Evolutionary conservation across 2,329 filamentous ascomycete species (phyloP).

Genomic region (Didymella glomerata): DNA sequence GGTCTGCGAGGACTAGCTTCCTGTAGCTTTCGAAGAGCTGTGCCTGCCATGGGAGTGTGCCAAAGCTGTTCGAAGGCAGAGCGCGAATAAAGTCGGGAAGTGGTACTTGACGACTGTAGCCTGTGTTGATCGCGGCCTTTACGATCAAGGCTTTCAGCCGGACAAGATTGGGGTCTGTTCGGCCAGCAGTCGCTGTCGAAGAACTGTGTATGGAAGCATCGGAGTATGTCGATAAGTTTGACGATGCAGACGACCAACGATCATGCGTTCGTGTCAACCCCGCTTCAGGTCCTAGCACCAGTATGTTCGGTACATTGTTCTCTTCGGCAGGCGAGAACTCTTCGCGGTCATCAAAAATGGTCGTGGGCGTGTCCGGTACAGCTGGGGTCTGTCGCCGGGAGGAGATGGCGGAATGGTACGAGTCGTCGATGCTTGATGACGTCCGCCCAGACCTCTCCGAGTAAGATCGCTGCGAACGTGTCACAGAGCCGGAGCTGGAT

Average conservation of each 20-base stretch:
- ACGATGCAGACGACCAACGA: slow-evolving; percentile 79
- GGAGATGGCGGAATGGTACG: slow-evolving; percentile 56
- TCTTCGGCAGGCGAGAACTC: slow-evolving; percentile 77
- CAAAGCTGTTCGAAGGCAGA: slow-evolving; percentile 80
- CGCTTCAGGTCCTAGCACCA: slow-evolving; percentile 78
- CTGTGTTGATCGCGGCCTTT: slow-evolving; percentile 85
- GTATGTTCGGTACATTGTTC: slow-evolving; percentile 82
- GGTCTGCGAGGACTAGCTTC: slow-evolving; percentile 77
- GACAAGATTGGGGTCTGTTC: slow-evolving; percentile 79
- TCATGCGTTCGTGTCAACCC: slow-evolving; percentile 62
- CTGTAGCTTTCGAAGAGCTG: slow-evolving; percentile 81
- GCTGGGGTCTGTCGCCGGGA: slow-evolving; percentile 44
- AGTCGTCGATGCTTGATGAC: slow-evolving; percentile 56
- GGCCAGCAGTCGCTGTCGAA: slow-evolving; percentile 71
- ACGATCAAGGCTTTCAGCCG: slow-evolving; percentile 81
- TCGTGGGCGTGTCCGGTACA: slow-evolving; percentile 88
- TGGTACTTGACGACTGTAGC: slow-evolving; percentile 71
- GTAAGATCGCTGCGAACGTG: slow-evolving; percentile 43
- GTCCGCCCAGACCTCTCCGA: slow-evolving; percentile 48
- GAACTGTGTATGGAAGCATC: slow-evolving; percentile 71
- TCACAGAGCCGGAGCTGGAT: slow-evolving; percentile 48
- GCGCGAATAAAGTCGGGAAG: slow-evolving; percentile 80
- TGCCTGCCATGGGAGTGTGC: slow-evolving; percentile 73
- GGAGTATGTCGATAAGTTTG: slow-evolving; percentile 80
- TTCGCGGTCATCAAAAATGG: slow-evolving; percentile 88